Base-by-base conservation (phyloP, 192 early-diverging fungal species). In the Backusella sp. region DNA sequence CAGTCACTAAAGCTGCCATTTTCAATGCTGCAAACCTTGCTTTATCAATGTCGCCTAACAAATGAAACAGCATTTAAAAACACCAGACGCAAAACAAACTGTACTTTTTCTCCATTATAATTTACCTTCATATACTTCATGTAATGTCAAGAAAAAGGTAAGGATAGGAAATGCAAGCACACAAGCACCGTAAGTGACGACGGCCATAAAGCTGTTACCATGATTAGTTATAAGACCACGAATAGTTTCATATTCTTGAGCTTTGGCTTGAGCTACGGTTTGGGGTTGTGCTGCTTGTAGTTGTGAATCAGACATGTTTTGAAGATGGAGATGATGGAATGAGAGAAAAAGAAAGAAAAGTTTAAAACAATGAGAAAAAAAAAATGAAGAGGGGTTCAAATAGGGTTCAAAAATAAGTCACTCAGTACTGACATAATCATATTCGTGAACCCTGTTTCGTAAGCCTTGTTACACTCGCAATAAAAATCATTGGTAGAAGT, bases 101-200 rank as follows among this genome's bases (percentile, higher is more conserved):
- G 2, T n/a, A 56, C 53, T 9, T 21, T 56, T 8, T 56, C 53
- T 21, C 8, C n/a, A n/a, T 56, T 62, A 62, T 62, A 62, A 7
- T 62, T 62, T 83, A 86, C 85, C 85, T 59, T 59, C 81, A 83
- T 84, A 86, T 53, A 83, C 59, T 11, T 59, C 67, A 39, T 87
- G 77, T 4, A 87, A 5, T 3, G 76, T 79, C 8, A 74, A n/a
- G 66, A 78, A 85, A 73, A 85, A 87, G 1, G 82, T 85, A n/a
- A 76, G 70, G 37, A 87, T 77, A 30, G 86, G 86, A 21, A 85
- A 66, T 3, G 56, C 65, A 30, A 85, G 72, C 79, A 87, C 79
- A 11, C 84, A 82, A 1, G 73, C 68, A 12, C 82, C 77, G 67
- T 84, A 87, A 59, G 79, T 73, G 30, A 77, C 77, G 11, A 87